A percentile compares a stretch with the other conserved stretches of the same genome.
Evolutionary conservation across 345 rosid genomes (phyloP).

Genomic region (Anastatica hierochuntica): DNA sequence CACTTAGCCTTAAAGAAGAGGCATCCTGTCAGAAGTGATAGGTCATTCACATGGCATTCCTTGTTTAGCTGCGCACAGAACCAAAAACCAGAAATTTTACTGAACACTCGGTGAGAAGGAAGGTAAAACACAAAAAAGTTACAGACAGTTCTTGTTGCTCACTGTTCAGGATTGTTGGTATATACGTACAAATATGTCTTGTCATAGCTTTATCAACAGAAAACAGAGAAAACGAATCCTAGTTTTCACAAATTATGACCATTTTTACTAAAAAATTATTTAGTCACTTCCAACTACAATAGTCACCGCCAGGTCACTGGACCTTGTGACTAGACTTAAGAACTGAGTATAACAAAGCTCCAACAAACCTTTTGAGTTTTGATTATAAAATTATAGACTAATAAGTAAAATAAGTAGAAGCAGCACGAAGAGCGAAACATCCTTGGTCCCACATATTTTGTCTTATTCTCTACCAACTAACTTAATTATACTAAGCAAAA

Average conservation of each 20-base stretch:
- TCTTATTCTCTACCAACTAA: slow-evolving; percentile 26
- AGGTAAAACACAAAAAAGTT: background rate
- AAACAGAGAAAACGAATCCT: too few species aligned
- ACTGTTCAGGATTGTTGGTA: background rate
- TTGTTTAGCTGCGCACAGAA: slow-evolving; percentile 57
- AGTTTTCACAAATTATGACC: too few species aligned
- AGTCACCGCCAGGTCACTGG: slow-evolving; percentile 16
- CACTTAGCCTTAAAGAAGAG: slow-evolving; percentile 61
- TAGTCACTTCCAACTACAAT: slow-evolving; percentile 4
- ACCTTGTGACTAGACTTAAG: slow-evolving; percentile 7
- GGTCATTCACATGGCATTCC: slow-evolving; percentile 62
- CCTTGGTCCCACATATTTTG: slow-evolving; percentile 40
- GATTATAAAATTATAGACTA: slow-evolving; percentile 9
- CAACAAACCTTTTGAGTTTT: slow-evolving; percentile 19
- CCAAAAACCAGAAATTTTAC: background rate
- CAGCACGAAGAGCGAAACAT: slow-evolving; percentile 40
- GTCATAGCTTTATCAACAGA: slow-evolving; percentile 3
- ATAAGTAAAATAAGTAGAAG: slow-evolving; percentile 9
- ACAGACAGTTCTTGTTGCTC: background rate
- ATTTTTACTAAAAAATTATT: background rate
- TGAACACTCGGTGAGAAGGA: background rate
- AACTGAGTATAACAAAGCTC: slow-evolving; percentile 17
- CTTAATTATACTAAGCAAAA: slow-evolving; percentile 21
- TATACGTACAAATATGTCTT: background rate
- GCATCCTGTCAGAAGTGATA: slow-evolving; percentile 74